Evolutionary conservation across 2,329 filamentous ascomycete genomes (phyloP).

Genomic region (Zarea fungicola): DNA sequence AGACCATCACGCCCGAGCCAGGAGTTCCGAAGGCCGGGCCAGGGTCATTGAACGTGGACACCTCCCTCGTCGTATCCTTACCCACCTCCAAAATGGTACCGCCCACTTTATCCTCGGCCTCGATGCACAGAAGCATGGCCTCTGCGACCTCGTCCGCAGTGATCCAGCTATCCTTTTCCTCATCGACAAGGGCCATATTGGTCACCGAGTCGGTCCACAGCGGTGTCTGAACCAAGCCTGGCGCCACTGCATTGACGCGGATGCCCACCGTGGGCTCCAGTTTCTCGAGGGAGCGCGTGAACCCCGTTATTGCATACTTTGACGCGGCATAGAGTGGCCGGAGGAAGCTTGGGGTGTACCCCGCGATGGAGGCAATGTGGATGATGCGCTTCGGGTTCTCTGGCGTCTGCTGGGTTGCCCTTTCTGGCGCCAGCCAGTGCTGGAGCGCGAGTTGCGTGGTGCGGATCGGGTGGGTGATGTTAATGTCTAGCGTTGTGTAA

Average conservation of each 20-base stretch:
- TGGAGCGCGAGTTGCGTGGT: constrained; percentile 35
- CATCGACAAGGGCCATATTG: constrained; percentile 34
- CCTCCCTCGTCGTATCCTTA: constrained; percentile 24
- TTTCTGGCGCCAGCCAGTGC: constrained; percentile 30
- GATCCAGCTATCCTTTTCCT: constrained; percentile 33
- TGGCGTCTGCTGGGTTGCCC: constrained; percentile 23
- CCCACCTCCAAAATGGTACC: constrained; percentile 40
- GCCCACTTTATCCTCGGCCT: constrained; percentile 28
- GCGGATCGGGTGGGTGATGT: constrained; percentile 37
- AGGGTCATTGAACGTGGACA: constrained; percentile 32
- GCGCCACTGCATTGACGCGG: constrained; percentile 39
- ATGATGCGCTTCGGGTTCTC: constrained; percentile 31
- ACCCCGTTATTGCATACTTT: constrained; percentile 35
- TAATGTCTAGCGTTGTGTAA: constrained; percentile 35
- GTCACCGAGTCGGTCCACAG: constrained; percentile 41
- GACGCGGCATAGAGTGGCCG: constrained; percentile 34
- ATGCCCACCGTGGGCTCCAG: constrained; percentile 31
- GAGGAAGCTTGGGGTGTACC: constrained; percentile 27
- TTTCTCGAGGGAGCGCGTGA: constrained; percentile 34
- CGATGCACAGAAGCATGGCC: constrained; percentile 37
- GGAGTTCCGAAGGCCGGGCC: constrained; percentile 28
- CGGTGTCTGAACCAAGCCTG: constrained; percentile 39
- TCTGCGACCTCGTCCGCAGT: constrained; percentile 37
- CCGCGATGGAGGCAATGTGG: constrained; percentile 34
- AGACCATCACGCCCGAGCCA: constrained; percentile 22